phyloP scores from a whole-genome alignment of 148 eudicot species.

The Dianthus caryophyllus region DNA sequence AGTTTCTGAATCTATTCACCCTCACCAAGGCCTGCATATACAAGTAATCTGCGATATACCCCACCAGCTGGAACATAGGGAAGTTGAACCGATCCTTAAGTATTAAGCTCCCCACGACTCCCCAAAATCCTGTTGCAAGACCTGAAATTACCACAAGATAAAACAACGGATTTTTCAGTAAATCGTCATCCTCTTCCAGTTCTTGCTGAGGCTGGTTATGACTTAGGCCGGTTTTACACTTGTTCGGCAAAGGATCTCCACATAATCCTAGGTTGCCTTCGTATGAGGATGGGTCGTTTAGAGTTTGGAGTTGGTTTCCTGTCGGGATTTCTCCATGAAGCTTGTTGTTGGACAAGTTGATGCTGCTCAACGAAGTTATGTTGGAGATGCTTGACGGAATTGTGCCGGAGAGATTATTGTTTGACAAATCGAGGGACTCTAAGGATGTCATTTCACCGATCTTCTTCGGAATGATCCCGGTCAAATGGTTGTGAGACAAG shows the following conservation, averaged over 20 bases:
- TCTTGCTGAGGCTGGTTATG: neutral
- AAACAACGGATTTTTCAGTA: too few species aligned
- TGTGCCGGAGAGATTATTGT: slow-evolving; percentile 30
- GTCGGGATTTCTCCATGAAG: slow-evolving; percentile 33
- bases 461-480: slow-evolving; percentile 20
- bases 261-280: slow-evolving; percentile 31
- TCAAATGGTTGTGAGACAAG: slow-evolving; percentile 25
- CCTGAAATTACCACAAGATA: too few species aligned
- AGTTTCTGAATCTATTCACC: too few species aligned
- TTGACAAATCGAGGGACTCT: slow-evolving; percentile 34
- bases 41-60: too few species aligned
- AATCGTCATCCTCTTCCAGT: too few species aligned
- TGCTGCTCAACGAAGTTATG: slow-evolving; percentile 20
- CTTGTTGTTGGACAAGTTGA: slow-evolving; percentile 36
- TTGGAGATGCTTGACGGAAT: slow-evolving; percentile 35
- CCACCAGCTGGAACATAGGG: too few species aligned
- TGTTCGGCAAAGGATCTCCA: slow-evolving; percentile 29
- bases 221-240: slow-evolving; percentile 11
- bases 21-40: too few species aligned
- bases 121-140: too few species aligned
- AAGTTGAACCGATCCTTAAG: too few species aligned
- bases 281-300: too few species aligned
- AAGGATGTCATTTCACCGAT: slow-evolving; percentile 18
- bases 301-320: slow-evolving; percentile 12
- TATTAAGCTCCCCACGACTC: too few species aligned